Base-by-base conservation (phyloP, 2,329 filamentous ascomycete genomes). In the Colletotrichum sp. region DNA sequence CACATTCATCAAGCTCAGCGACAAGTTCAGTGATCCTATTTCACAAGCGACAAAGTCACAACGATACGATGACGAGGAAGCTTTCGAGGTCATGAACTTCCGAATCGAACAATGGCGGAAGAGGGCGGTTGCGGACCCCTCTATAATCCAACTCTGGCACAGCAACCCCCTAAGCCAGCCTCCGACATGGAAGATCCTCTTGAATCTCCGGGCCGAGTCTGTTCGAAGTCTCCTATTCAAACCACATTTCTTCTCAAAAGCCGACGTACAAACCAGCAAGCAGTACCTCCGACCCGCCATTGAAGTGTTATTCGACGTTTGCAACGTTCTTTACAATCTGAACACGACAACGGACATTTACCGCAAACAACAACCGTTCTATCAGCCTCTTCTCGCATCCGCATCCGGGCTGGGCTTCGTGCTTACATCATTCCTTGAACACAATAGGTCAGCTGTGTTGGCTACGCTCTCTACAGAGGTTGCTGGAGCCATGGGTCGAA, bases 31-130 rank as follows among this genome's bases (percentile, higher is more conserved):
- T 59, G 78, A 76, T 5, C 76, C 78, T 6, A 76, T 78, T 3
- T 63, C 78, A 0, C 72, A 64, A 13, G 77, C 73, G 4, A 73
- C 76, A 6, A 74, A 62, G 3, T 75, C 68, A 15, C 74, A 78
- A 39, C 76, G 39, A 1, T 80, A 81, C 6, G 77, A 79, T 1
- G 80, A 83, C 10, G 77, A 81, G 5, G 81, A 80, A 16, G 77
- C 78, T 0, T 80, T 81, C n/a, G 81, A 83, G 10, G 10, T 83
- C 6, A 78, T 82, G 77, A 81, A 78, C 8, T 82, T 83, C 10
- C 81, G 82, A 24, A 78, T 83, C 6, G 55, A 70, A 57, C 68
- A 52, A 32, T 82, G 81, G 81, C 69, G 79, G 3, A 81, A 79
- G 28, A 79, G 77, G 5, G 78, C 78, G 2, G 77, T 82, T 3